These are phyloP conservation scores for Saitozyma sp. DNA, from an alignment of 768 basidiomycete species.

Conservation along the genomic window DNA sequence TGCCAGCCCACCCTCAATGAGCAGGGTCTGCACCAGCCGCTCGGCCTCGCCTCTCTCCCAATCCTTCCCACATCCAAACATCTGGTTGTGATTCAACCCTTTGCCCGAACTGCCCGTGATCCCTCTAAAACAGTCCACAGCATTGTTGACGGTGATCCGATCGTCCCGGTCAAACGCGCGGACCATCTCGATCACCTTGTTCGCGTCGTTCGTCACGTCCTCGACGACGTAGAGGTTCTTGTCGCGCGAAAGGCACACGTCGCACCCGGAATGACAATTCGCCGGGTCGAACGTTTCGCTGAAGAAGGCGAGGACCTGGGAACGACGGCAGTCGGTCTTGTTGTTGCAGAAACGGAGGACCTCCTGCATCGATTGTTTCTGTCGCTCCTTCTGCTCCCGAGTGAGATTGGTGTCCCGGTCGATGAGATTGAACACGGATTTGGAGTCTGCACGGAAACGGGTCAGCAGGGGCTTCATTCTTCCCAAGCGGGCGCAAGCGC, in stretches of 20 bases:
- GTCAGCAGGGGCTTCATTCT: neutral
- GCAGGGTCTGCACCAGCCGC: conserved; percentile 64
- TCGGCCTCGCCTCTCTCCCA: conserved; percentile 62
- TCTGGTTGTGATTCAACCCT: conserved; percentile 58
- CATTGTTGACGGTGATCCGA: conserved; percentile 63
- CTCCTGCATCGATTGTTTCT: conserved; percentile 63
- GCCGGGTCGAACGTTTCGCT: conserved; percentile 72
- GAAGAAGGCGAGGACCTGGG: conserved; percentile 85
- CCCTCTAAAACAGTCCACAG: conserved; percentile 68
- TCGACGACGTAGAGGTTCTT: conserved; percentile 55
- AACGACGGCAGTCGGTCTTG: conserved; percentile 78
- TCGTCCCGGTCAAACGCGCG: conserved; percentile 57
- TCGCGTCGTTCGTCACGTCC: conserved; percentile 67
- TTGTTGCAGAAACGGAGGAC: conserved; percentile 82
- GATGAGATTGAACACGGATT: conserved; percentile 64
- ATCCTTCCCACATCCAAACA: conserved; percentile 60
- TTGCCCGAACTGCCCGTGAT: conserved; percentile 59
- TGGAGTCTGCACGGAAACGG: conserved; percentile 56
- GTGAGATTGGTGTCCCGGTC: conserved; percentile 58
- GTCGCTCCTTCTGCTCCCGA: conserved; percentile 65
- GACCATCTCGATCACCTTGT: conserved; percentile 63
- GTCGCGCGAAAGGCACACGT: conserved; percentile 69
- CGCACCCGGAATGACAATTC: conserved; percentile 71
- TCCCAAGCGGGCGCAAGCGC: neutral
- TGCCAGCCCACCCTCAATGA: conserved; percentile 59